Evolutionary conservation across 441 rosid genomes (phyloP), one percentile per base, ranked within the genome.

Genomic region (Populus hybrid): DNA sequence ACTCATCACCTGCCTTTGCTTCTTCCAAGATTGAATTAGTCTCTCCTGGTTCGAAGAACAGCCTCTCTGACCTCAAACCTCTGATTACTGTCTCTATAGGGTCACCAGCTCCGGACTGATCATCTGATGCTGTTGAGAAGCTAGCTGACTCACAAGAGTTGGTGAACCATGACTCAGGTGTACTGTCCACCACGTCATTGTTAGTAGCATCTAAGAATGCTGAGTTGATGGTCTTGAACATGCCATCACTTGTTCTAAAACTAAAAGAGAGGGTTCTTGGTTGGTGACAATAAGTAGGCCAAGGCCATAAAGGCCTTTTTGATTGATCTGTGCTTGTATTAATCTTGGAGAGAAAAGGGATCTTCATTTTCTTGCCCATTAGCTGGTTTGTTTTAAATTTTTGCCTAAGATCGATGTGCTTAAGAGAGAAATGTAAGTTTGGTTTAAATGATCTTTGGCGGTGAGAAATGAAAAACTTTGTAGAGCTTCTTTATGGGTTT

Each of bases 241-340:
- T 75, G 74, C 77, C 80, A 71, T 70, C 81, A 72, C 70, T 72
- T 23, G 28, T 10, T 28, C 73, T 57, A 69, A 70, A 10, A 74
- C 91, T 83, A 75, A 89, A 90, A 77, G 98, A 94, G 59, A 84
- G 89, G 68, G 97, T 89, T 84, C 87, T 86, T 11, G 96, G 94
- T 65, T 90, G 91, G 69, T 89, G 88, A 80, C 97, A 83, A n/a
- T 80, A 94, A 75, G 91, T 86, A 42, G 90, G 90, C 98, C 95
- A 94, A 66, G 92, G 88, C 97, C 97, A 93, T 6, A 92, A 83
- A 20, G 77, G 50, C 20, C 67, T 20, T 14, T 36, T 8, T 30
- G 72, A 50, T 10, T 24, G 38, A 34, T 68, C 70, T 21, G 67
- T 24, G 14, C 7, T 10, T 14, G 72, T 46, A 72, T 21, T 77